A percentile compares a stretch with the other conserved stretches of the same genome.
phyloP scores from a whole-genome alignment of 108 stramenopile species.

The Cyclostephanos invisitatus region DNA sequence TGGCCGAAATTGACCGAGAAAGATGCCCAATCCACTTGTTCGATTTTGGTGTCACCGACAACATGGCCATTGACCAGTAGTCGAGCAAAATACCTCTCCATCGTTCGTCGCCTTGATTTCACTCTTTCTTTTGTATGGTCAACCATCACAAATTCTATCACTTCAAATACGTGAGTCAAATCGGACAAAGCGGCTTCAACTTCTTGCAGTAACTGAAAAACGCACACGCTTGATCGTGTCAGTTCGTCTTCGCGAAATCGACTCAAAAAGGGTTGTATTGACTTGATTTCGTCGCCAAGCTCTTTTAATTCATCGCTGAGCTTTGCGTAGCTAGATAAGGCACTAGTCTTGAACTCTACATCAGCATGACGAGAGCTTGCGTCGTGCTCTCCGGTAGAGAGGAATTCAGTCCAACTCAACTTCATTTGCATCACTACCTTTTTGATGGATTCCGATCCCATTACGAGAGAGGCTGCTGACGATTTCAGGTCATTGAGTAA shows the following conservation, averaged over 20 bases:
- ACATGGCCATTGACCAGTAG: slow-evolving; percentile 39
- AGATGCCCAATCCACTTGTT: slow-evolving; percentile 33
- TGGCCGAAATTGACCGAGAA: slow-evolving; percentile 32
- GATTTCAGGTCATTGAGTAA: slow-evolving; percentile 15
- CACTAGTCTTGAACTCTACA: slow-evolving; percentile 7
- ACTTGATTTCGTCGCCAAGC: slow-evolving; percentile 16
- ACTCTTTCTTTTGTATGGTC: neutral
- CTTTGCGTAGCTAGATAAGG: slow-evolving; percentile 1
- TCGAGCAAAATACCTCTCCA: slow-evolving; percentile 31
- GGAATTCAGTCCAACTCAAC: slow-evolving; percentile 20
- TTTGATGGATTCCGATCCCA: slow-evolving; percentile 18
- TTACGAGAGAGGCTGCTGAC: slow-evolving; percentile 13
- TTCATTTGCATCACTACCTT: slow-evolving; percentile 9
- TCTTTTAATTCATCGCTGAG: slow-evolving; percentile 6
- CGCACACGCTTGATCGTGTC: neutral
- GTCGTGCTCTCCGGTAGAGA: slow-evolving; percentile 16
- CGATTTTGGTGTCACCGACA: slow-evolving; percentile 35
- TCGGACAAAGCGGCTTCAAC: slow-evolving; percentile 9
- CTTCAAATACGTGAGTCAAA: neutral
- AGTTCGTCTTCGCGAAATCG: neutral
- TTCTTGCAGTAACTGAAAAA: slow-evolving; percentile 7
- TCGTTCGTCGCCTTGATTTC: slow-evolving; percentile 23
- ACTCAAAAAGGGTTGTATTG: neutral
- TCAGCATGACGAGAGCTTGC: slow-evolving; percentile 7
- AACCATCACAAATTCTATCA: neutral